A percentile compares a stretch with the other conserved stretches of the same genome.
phyloP scores from a whole-genome alignment of 768 basidiomycete genomes.

The Cystofilobasidium capitatum region DNA sequence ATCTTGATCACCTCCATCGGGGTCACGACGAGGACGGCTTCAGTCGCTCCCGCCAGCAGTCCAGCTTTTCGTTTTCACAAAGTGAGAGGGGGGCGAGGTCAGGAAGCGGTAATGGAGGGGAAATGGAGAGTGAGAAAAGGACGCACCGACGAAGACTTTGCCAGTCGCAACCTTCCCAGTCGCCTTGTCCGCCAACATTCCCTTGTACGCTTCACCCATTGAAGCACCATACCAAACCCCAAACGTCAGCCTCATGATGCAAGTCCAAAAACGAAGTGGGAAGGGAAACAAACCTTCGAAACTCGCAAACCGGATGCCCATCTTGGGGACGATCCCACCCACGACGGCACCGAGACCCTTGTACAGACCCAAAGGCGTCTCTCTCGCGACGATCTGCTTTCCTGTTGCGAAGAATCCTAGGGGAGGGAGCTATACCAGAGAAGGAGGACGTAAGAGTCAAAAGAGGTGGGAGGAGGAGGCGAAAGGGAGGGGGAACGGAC shows the following conservation, averaged over 20 bases:
- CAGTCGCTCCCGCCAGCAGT: conserved; percentile 86
- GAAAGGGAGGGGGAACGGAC: conserved; percentile 51
- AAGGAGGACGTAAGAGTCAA: background rate
- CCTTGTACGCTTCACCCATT: conserved; percentile 60
- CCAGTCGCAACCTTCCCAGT: conserved; percentile 66
- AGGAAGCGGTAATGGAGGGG: background rate
- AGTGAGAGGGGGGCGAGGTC: no score
- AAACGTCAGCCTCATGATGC: background rate
- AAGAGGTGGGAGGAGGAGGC: background rate
- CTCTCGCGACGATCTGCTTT: conserved; percentile 70
- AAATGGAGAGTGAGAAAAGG: background rate
- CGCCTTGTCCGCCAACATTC: conserved; percentile 51
- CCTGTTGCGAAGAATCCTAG: conserved; percentile 90
- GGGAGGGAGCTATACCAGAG: conserved; percentile 60
- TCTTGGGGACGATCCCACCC: conserved; percentile 95
- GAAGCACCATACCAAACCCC: background rate
- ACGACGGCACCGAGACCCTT: conserved; percentile 96
- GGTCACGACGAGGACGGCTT: conserved; percentile 87
- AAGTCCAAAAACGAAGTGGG: background rate
- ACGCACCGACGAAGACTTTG: conserved; percentile 74
- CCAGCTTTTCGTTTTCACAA: no score
- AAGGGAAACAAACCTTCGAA: conserved; percentile 56
- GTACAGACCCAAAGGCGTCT: conserved; percentile 91
- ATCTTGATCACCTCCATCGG: conserved; percentile 99
- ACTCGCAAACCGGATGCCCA: conserved; percentile 96